These are phyloP conservation scores for Clavariopsis aquatica DNA, from an alignment of 495 filamentous ascomycete species.

Conservation along the genomic window DNA sequence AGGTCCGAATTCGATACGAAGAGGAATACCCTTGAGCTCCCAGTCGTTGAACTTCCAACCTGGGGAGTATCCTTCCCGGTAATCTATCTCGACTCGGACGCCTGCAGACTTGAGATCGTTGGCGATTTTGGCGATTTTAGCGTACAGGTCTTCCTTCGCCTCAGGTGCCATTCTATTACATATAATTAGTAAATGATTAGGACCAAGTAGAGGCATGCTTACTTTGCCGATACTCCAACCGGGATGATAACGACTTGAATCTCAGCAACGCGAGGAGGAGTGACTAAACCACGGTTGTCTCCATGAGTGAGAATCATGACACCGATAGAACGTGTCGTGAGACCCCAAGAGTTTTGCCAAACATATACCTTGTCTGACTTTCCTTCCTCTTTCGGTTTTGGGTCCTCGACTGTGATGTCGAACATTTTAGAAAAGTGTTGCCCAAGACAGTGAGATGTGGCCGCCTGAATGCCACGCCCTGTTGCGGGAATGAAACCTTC, in stretches of 20 bases:
- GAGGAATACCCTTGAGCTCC: constrained; percentile 90
- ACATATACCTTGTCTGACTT: constrained; percentile 72
- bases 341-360: constrained; percentile 92
- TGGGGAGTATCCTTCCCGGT: constrained; percentile 82
- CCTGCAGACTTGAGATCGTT: constrained; percentile 49
- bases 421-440: constrained; percentile 99
- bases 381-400: constrained; percentile 66
- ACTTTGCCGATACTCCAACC: constrained; percentile 78
- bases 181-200: no score
- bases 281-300: constrained; percentile 89
- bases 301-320: constrained; percentile 98
- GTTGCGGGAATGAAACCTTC: constrained; percentile 95
- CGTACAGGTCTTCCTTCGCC: constrained; percentile 69
- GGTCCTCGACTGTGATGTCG: constrained; percentile 93
- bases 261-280: constrained; percentile 86
- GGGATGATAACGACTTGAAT: constrained; percentile 84
- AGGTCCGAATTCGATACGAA: constrained; percentile 92
- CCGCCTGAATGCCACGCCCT: constrained; percentile 94
- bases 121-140: constrained; percentile 68
- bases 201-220: not conserved
- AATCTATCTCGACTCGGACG: constrained; percentile 64
- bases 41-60: constrained; percentile 98
- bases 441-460: constrained; percentile 88
- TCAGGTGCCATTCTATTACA: constrained; percentile 80
- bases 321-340: constrained; percentile 58